These are phyloP conservation scores for Picea engelmannii DNA, from an alignment of 83 land plant genomes.

Conservation along the genomic window DNA sequence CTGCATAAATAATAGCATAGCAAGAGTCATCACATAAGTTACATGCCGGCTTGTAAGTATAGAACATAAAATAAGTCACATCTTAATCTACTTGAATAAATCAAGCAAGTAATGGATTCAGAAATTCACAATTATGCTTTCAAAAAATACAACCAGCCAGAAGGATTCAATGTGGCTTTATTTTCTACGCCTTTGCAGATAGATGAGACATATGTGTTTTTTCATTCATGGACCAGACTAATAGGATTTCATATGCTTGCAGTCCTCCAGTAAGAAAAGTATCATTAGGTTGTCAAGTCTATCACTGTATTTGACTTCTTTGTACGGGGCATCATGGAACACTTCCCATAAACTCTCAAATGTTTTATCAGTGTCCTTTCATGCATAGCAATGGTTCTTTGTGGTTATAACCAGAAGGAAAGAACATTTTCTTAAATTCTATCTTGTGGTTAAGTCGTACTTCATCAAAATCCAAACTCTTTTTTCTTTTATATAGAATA, in stretches of 20 bases:
- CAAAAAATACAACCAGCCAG: background rate
- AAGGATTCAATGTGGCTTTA: background rate
- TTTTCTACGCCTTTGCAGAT: background rate
- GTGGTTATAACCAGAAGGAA: background rate
- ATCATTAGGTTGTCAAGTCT: background rate
- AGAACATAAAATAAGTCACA: background rate
- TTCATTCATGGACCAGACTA: too few species aligned
- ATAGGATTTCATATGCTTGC: background rate
- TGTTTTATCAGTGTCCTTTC: background rate
- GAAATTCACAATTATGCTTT: background rate
- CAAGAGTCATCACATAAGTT: slow-evolving; percentile 5
- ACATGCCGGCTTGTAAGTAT: background rate
- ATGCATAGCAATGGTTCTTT: background rate
- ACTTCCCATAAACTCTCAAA: background rate
- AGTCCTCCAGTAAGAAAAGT: background rate
- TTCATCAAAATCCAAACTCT: background rate
- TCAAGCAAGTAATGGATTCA: background rate
- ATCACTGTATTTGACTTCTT: background rate
- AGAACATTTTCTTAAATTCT: background rate
- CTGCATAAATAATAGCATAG: slow-evolving; percentile 29
- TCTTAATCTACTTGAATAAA: background rate
- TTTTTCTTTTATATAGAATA: too few species aligned
- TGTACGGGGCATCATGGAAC: background rate
- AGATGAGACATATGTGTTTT: background rate
- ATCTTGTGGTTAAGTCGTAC: background rate